These are phyloP conservation scores for Hevea brasiliensis DNA, from an alignment of 345 rosid genomes.

Conservation along the genomic window DNA sequence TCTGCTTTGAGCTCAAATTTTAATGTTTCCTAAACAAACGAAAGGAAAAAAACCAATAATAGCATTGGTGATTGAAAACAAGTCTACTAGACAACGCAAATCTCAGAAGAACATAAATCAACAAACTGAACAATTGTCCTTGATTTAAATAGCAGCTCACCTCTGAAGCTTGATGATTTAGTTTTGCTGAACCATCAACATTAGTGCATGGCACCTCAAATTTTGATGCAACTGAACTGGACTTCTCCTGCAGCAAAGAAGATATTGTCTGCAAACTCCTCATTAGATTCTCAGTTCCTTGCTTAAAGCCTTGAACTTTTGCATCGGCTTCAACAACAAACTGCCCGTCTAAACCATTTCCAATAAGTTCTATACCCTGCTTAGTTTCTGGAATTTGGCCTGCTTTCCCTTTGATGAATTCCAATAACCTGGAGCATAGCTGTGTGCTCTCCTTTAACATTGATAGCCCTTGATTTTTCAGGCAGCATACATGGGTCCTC, in stretches of 20 bases:
- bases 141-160: slow-evolving; percentile 40
- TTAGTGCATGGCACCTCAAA: slow-evolving; percentile 32
- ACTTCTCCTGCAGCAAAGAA: slow-evolving; percentile 64
- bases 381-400: slow-evolving; percentile 47
- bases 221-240: slow-evolving; percentile 41
- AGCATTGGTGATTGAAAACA: neutral
- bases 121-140: neutral
- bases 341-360: slow-evolving; percentile 57
- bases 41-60: slow-evolving; percentile 22
- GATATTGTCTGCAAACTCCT: slow-evolving; percentile 75
- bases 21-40: slow-evolving; percentile 49
- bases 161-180: slow-evolving; percentile 48
- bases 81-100: slow-evolving; percentile 1
- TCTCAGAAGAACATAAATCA: neutral
- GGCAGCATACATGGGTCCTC: slow-evolving; percentile 51
- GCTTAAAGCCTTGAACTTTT: slow-evolving; percentile 68
- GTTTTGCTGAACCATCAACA: slow-evolving; percentile 30
- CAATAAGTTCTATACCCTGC: slow-evolving; percentile 34
- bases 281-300: slow-evolving; percentile 63
- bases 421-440: slow-evolving; percentile 63
- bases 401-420: slow-evolving; percentile 53
- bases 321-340: slow-evolving; percentile 70
- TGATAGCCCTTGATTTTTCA: slow-evolving; percentile 79
- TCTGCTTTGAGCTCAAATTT: slow-evolving; percentile 71
- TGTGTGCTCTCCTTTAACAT: slow-evolving; percentile 61